Base-by-base conservation (phyloP, 2,329 filamentous ascomycete species). In the Arthrobotrys musiformis region DNA sequence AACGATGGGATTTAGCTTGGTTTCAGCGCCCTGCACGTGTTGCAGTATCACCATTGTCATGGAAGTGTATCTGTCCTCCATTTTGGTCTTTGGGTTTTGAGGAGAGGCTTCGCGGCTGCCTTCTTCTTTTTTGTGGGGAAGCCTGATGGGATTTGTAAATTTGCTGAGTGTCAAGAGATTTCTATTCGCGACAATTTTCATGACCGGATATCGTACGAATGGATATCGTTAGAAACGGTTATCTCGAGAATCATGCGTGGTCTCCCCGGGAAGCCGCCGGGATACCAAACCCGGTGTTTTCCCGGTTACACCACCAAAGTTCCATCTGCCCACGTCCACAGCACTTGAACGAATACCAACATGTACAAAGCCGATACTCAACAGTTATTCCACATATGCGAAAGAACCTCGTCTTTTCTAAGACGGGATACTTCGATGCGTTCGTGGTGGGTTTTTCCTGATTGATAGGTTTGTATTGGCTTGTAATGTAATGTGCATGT, bases 1-100 rank as follows among this genome's bases (percentile, higher is more conserved):
- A 48, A 33, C 22, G 33, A 24, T 63, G 37, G 60, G 42, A 70
- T 60, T 58, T 66, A 70, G 64, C 64, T 76, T 70, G 64, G 72
- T 76, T 76, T 76, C 72, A 76, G 68, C 40, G 72, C 72, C 72
- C 72, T 76, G 72, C 72, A 70, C 72, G 72, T 76, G 72, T 76
- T 76, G 64, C 17, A 52, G 72, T 66, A 70, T 70, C 64, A 70
- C 72, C 64, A 40, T 50, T 54, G 70, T 56, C 22, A 56, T 56
- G 54, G 50, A 56, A 73, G 37, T 37, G 63, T 50, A 56, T 44
- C 46, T 42, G 50, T 60, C 48, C 37, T 52, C 62, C 44, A 28
- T 22, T n/a, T 52, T 52, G 46, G 33, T 54, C 48, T 56, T 33
- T 35, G 40, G 28, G 17, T 54, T n/a, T 44, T 15, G 9, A 22